Percentiles rank a stretch among this genome's conserved stretches.
Conservation (phyloP, 2,329 filamentous ascomycete genomes). For the Sphaerulina populicola region DNA sequence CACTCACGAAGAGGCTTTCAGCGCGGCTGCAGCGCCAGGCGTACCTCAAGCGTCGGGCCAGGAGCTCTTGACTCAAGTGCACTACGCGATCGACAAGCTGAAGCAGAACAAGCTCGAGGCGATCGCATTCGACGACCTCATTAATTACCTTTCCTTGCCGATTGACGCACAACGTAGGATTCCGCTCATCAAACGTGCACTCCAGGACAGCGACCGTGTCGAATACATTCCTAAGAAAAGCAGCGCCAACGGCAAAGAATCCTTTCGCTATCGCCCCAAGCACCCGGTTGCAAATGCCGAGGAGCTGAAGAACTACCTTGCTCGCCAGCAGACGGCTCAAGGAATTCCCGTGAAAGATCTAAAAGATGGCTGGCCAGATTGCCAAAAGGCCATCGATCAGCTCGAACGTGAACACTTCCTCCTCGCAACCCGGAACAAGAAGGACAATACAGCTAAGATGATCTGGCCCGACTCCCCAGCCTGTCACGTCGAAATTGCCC, state of each 20-base stretch:
- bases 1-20: conserved; percentile 23
- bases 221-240: conserved; percentile 43
- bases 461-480: conserved; percentile 79
- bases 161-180: conserved; percentile 33
- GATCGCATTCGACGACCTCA: conserved; percentile 65
- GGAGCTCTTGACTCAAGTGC: conserved; percentile 78
- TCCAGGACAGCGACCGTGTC: conserved; percentile 58
- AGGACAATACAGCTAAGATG: conserved; percentile 76
- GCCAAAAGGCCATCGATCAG: conserved; percentile 65
- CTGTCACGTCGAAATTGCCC: conserved; percentile 52
- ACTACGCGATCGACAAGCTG: conserved; percentile 78
- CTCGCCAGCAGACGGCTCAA: conserved; percentile 69
- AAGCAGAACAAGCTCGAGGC: conserved; percentile 56
- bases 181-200: conserved; percentile 56
- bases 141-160: conserved; percentile 68
- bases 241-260: conserved; percentile 46
- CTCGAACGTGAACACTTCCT: conserved; percentile 73
- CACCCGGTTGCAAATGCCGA: conserved; percentile 73
- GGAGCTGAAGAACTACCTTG: conserved; percentile 70
- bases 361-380: conserved; percentile 90
- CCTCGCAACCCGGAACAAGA: conserved; percentile 81
- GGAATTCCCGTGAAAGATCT: conserved; percentile 81
- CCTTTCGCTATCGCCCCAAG: conserved; percentile 74
- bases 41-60: conserved; percentile 37
- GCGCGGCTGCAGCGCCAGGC: conserved; percentile 40